phyloP scores from a whole-genome alignment of 2,329 filamentous ascomycete species.

The Didymosphaeria variabile region DNA sequence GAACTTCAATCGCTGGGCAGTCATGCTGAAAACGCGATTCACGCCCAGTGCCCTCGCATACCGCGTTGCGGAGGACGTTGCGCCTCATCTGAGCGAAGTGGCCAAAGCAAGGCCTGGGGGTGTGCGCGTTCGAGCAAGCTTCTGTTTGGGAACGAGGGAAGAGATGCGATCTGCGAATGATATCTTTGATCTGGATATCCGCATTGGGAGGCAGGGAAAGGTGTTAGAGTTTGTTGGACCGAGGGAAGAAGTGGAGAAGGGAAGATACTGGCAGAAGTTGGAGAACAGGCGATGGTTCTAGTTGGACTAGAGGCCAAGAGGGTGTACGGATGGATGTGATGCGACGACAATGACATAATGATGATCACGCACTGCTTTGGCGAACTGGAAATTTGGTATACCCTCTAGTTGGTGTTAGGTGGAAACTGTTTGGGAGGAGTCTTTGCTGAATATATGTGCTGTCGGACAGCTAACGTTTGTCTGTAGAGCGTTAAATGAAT shows the following conservation, averaged over 20 bases:
- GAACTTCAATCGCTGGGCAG: constrained; percentile 53
- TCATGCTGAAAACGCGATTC: constrained; percentile 51
- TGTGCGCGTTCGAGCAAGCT: constrained; percentile 56
- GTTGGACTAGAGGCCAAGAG: not conserved
- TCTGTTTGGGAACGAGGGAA: constrained; percentile 51
- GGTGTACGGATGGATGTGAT: not conserved
- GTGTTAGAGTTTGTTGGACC: constrained; percentile 54
- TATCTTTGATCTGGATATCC: constrained; percentile 57
- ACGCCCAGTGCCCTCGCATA: constrained; percentile 53
- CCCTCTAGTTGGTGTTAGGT: not conserved
- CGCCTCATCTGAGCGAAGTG: constrained; percentile 49
- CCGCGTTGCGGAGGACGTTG: constrained; percentile 52
- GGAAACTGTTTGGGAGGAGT: too few species aligned
- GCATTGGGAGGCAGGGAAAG: constrained; percentile 51
- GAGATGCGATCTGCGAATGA: constrained; percentile 42
- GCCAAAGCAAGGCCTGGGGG: constrained; percentile 54
- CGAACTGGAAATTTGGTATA: constrained; percentile 3
- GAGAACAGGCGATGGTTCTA: constrained; percentile 57
- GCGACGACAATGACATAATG: not conserved
- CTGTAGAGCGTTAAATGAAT: too few species aligned
- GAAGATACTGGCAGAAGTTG: constrained; percentile 54
- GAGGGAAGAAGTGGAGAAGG: constrained; percentile 54
- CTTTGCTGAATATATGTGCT: too few species aligned
- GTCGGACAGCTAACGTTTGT: too few species aligned
- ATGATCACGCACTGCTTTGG: not conserved